phyloP scores from a whole-genome alignment of 2,329 filamentous ascomycete species.

The Aspergillus uvarum region DNA sequence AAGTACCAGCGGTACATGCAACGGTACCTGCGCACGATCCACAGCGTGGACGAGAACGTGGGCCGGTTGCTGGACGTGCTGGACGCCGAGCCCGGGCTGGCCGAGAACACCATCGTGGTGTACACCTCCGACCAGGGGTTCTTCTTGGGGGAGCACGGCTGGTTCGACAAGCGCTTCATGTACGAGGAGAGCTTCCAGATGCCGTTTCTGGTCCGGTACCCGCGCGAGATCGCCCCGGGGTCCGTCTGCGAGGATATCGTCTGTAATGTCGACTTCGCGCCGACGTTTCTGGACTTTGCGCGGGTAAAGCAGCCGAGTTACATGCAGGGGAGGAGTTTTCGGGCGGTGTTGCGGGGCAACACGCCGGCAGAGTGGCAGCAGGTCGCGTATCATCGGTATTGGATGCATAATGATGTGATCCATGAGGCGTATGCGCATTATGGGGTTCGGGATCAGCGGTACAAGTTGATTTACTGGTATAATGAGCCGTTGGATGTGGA shows the following conservation, averaged over 20 bases:
- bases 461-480: slow-evolving; percentile 60
- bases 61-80: slow-evolving; percentile 51
- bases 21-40: slow-evolving; percentile 55
- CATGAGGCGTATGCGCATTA: slow-evolving; percentile 56
- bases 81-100: slow-evolving; percentile 39
- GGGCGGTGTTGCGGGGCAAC: slow-evolving; percentile 35
- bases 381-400: slow-evolving; percentile 56
- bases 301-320: slow-evolving; percentile 45
- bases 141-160: slow-evolving; percentile 58
- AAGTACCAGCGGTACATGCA: slow-evolving; percentile 60
- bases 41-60: slow-evolving; percentile 55
- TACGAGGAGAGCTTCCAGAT: slow-evolving; percentile 58
- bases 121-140: slow-evolving; percentile 58
- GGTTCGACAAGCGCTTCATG: slow-evolving; percentile 61
- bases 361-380: slow-evolving; percentile 51
- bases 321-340: slow-evolving; percentile 54
- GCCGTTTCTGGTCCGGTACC: slow-evolving; percentile 54
- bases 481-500: slow-evolving; percentile 50
- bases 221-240: slow-evolving; percentile 41
- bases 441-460: slow-evolving; percentile 52
- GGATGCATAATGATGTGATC: slow-evolving; percentile 56
- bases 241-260: slow-evolving; percentile 51
- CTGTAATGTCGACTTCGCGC: slow-evolving; percentile 44
- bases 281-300: slow-evolving; percentile 46
- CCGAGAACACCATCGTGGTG: slow-evolving; percentile 52